A percentile compares a stretch with the other conserved stretches of the same genome.
These are phyloP conservation scores for Epicoccum sorghinum DNA, from an alignment of 2,329 filamentous ascomycete species.

Conservation along the genomic window DNA sequence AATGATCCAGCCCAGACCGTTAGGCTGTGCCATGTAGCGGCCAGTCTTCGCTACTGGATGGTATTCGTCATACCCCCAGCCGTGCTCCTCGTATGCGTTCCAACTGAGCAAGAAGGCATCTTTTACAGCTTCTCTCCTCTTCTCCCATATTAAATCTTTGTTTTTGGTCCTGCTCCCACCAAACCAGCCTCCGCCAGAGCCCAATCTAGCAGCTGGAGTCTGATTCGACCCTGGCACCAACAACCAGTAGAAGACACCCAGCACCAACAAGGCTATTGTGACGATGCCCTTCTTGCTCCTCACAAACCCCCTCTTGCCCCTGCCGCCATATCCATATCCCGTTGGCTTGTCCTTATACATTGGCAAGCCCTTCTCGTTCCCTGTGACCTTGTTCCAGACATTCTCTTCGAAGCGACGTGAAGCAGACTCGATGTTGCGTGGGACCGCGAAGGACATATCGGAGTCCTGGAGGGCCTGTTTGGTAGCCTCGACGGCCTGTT, in stretches of 20 bases:
- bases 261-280: conserved; percentile 59
- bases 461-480: conserved; percentile 39
- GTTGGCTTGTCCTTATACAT: conserved; percentile 99
- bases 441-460: conserved; percentile 52
- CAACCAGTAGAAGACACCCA: conserved; percentile 72
- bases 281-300: conserved; percentile 67
- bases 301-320: conserved; percentile 57
- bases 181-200: conserved; percentile 39
- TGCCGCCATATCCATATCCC: conserved; percentile 60
- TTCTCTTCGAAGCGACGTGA: conserved; percentile 50
- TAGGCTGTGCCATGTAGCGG: conserved; percentile 77
- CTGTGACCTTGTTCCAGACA: conserved; percentile 61
- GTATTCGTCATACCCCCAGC: conserved; percentile 95
- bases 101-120: conserved; percentile 92
- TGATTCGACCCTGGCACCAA: conserved; percentile 55
- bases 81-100: conserved; percentile 90
- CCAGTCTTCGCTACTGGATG: conserved; percentile 81
- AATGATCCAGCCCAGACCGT: conserved; percentile 97
- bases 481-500: conserved; percentile 42
- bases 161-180: conserved; percentile 37
- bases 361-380: conserved; percentile 69
- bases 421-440: conserved; percentile 50
- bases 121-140: conserved; percentile 78
- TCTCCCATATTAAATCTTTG: conserved; percentile 66
- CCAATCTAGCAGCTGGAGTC: conserved; percentile 48